Conservation (phyloP, 78 protist genomes). For the Anaeramoeba flamelloides region DNA sequence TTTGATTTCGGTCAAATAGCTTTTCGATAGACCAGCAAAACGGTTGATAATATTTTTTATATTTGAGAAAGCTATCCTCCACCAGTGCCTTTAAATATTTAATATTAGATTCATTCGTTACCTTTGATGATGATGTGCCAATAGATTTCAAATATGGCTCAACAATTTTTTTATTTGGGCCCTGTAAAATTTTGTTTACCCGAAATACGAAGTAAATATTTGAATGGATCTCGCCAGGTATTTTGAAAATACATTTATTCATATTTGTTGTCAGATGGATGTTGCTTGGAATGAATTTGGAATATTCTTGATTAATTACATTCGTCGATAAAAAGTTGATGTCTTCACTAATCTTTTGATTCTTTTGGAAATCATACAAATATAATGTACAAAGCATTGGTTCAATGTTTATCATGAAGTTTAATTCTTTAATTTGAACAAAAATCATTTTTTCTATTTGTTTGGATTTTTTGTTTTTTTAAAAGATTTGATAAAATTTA, state of each 20-base stretch:
- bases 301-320: too few species aligned
- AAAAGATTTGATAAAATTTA: too few species aligned
- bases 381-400: too few species aligned
- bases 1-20: not conserved
- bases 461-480: too few species aligned
- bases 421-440: too few species aligned
- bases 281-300: too few species aligned
- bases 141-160: not conserved
- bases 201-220: not conserved
- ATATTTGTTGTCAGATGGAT: not conserved
- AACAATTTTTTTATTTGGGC: not conserved
- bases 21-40: not conserved
- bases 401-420: too few species aligned
- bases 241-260: not conserved
- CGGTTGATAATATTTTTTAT: not conserved
- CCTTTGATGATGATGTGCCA: not conserved
- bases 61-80: not conserved
- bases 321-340: too few species aligned
- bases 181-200: not conserved
- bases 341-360: too few species aligned
- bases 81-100: not conserved
- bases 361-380: too few species aligned
- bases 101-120: not conserved
- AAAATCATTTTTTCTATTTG: too few species aligned
- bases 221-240: not conserved